Percentiles rank a stretch among this genome's conserved stretches.
These are phyloP conservation scores for Kwoniella heveanensis DNA, from an alignment of 768 basidiomycete genomes.

Conservation along the genomic window DNA sequence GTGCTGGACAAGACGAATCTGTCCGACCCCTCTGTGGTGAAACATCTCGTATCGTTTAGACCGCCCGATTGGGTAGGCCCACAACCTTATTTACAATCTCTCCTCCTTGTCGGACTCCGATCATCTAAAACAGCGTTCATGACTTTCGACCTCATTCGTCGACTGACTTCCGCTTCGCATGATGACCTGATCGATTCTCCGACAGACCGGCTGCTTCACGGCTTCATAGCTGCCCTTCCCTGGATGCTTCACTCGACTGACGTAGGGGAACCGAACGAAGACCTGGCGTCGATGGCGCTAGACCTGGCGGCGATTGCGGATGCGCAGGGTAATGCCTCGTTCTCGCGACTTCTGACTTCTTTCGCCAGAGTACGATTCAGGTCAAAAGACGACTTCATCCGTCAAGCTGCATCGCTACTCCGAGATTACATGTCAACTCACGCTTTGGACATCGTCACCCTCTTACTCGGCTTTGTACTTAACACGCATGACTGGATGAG, in stretches of 20 bases:
- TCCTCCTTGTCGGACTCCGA: constrained; percentile 74
- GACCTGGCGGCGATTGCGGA: constrained; percentile 74
- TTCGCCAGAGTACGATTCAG: constrained; percentile 85
- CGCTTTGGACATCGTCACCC: constrained; percentile 72
- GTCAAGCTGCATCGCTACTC: constrained; percentile 80
- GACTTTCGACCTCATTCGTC: constrained; percentile 71
- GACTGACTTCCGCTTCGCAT: constrained; percentile 66
- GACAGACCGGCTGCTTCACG: constrained; percentile 46
- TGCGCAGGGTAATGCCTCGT: constrained; percentile 71
- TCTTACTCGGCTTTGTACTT: constrained; percentile 81
- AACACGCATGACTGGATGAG: constrained; percentile 81
- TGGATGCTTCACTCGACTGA: constrained; percentile 84
- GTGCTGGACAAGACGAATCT: constrained; percentile 72
- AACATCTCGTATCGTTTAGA: constrained; percentile 68
- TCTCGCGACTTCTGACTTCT: constrained; percentile 83
- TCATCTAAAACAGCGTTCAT: constrained; percentile 70
- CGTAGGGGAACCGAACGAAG: constrained; percentile 64
- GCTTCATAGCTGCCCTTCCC: constrained; percentile 73
- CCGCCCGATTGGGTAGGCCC: constrained; percentile 72
- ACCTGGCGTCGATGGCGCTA: constrained; percentile 70
- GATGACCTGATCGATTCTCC: constrained; percentile 68
- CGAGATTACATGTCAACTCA: constrained; percentile 79
- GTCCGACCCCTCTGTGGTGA: constrained; percentile 67
- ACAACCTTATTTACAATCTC: constrained; percentile 66
- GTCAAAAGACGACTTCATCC: constrained; percentile 88